phyloP scores from a whole-genome alignment of 2,329 filamentous ascomycete species.

The Sarocladium brachiariae region DNA sequence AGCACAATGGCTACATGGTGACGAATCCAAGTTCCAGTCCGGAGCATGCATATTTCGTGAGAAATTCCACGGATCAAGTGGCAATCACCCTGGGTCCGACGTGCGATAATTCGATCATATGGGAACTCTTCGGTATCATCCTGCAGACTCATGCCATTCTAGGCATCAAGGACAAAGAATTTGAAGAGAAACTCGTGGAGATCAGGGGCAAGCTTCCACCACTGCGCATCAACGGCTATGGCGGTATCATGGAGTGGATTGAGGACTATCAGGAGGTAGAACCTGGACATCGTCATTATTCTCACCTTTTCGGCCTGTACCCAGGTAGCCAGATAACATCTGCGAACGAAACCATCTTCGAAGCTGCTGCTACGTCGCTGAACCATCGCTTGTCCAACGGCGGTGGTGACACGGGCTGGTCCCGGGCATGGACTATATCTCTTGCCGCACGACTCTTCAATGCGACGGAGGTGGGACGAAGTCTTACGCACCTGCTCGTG shows the following conservation, averaged over 20 bases:
- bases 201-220: conserved; percentile 13
- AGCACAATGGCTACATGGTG: conserved; percentile 20
- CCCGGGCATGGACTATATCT: conserved; percentile 42
- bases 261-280: conserved; percentile 33
- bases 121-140: conserved; percentile 12
- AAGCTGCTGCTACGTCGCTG: conserved; percentile 23
- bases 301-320: conserved; percentile 41
- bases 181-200: conserved; percentile 6
- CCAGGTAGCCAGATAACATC: conserved; percentile 28
- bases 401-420: conserved; percentile 45
- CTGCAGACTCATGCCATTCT: conserved; percentile 2
- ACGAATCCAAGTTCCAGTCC: conserved; percentile 20
- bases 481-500: conserved; percentile 20
- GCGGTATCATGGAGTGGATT: conserved; percentile 35
- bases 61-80: conserved; percentile 11
- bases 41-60: conserved; percentile 18
- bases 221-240: conserved; percentile 18
- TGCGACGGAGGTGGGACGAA: conserved; percentile 8
- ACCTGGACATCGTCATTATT: conserved; percentile 43
- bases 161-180: conserved; percentile 7
- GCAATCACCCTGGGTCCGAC: conserved; percentile 21
- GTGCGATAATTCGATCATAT: conserved; percentile 13
- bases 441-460: conserved; percentile 36
- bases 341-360: conserved; percentile 15
- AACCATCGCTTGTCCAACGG: conserved; percentile 23